These are phyloP conservation scores for Pyrrhoderma lamaoense DNA, from an alignment of 1,284 basidiomycete species.

Conservation along the genomic window DNA sequence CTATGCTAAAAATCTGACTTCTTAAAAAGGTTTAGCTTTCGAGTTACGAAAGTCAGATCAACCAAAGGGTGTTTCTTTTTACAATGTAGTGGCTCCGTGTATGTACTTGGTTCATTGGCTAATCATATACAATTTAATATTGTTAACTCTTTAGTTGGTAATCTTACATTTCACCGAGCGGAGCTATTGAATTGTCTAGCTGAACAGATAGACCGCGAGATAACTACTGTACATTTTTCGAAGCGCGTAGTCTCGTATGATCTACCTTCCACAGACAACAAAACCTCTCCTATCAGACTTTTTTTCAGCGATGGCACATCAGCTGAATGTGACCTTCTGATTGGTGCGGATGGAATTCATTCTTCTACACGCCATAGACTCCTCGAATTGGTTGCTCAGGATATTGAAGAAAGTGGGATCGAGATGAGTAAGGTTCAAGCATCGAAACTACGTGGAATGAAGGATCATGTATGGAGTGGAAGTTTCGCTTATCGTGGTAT, in stretches of 20 bases:
- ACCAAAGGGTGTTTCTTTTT: constrained; percentile 26
- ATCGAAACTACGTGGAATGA: no score
- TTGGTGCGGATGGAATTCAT: constrained; percentile 43
- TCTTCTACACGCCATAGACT: constrained; percentile 23
- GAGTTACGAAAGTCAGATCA: constrained; percentile 31
- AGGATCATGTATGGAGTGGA: constrained; percentile 27
- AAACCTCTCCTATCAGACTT: constrained; percentile 27
- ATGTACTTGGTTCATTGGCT: constrained; percentile 12
- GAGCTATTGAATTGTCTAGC: constrained; percentile 37
- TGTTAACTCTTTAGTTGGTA: constrained; percentile 27
- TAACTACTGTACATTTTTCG: constrained; percentile 28
- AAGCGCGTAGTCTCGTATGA: constrained; percentile 36
- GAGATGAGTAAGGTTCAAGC: constrained; percentile 14
- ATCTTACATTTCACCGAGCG: constrained; percentile 34
- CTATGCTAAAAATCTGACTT: no score
- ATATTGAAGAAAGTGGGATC: constrained; percentile 13
- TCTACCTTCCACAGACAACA: constrained; percentile 21
- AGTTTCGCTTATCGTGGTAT: constrained; percentile 33
- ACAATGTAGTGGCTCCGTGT: constrained; percentile 29
- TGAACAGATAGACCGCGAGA: constrained; percentile 27
- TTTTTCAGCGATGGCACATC: constrained; percentile 38
- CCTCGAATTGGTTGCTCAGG: neutral
- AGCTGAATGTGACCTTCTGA: constrained; percentile 35
- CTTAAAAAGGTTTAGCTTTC: constrained; percentile 20
- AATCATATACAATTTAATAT: neutral